Conservation (phyloP, 495 filamentous ascomycete species). For the Aspergillus biplanus region DNA sequence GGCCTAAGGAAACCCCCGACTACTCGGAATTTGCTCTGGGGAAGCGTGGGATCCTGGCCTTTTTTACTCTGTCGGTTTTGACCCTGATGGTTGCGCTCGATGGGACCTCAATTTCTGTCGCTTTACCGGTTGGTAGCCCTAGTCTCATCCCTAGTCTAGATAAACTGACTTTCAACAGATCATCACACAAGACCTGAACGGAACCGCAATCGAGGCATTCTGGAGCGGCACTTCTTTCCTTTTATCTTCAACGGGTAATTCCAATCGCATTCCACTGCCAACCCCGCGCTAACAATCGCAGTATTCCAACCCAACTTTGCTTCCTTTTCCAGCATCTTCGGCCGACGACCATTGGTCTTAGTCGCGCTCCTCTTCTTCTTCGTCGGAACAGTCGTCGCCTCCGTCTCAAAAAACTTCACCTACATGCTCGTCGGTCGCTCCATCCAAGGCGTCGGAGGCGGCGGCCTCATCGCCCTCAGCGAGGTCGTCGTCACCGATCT, state of each 20-base stretch:
- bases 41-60: conserved; percentile 30
- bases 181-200: conserved; percentile 47
- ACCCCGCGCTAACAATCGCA: background rate
- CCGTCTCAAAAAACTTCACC: conserved; percentile 61
- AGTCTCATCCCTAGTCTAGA: too few relatives aligned
- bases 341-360: conserved; percentile 77
- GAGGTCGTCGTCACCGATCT: conserved; percentile 81
- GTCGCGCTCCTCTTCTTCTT: conserved; percentile 74
- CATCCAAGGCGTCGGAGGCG: conserved; percentile 79
- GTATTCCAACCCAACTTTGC: conserved; percentile 49
- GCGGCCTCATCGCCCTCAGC: conserved; percentile 74
- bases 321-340: conserved; percentile 73
- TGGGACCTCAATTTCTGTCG: conserved; percentile 74
- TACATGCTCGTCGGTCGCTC: conserved; percentile 76
- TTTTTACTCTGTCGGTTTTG: conserved; percentile 60
- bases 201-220: conserved; percentile 60
- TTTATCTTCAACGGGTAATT: conserved; percentile 46
- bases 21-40: conserved; percentile 31
- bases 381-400: conserved; percentile 70
- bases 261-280: background rate
- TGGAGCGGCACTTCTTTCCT: conserved; percentile 63
- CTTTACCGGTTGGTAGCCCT: conserved; percentile 65
- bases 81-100: conserved; percentile 72
- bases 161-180: conserved; percentile 26
- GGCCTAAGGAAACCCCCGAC: background rate